phyloP scores from a whole-genome alignment of 371 early-diverging fungal species.

The Mortierella sp. region DNA sequence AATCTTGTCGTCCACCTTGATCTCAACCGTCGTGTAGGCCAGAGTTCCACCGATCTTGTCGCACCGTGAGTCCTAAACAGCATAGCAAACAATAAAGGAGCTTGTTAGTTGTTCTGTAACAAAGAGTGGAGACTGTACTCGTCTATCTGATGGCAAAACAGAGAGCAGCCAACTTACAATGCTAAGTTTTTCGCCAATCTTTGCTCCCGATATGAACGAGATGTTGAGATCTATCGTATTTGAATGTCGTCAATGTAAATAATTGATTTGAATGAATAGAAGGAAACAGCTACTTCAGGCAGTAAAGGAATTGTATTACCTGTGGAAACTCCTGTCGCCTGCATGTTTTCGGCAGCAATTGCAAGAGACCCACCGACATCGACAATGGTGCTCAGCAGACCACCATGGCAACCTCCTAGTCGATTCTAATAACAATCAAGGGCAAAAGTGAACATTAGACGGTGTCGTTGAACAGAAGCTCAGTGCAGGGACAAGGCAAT shows the following conservation, averaged over 20 bases:
- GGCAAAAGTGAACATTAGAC: background rate
- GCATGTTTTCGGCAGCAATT: slow-evolving; percentile 70
- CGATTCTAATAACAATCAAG: slow-evolving; percentile 62
- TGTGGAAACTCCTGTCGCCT: slow-evolving; percentile 74
- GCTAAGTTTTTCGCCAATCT: slow-evolving; percentile 64
- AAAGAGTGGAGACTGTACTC: no score
- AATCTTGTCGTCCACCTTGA: slow-evolving; percentile 60
- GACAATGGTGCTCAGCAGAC: slow-evolving; percentile 70
- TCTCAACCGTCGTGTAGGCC: slow-evolving; percentile 71
- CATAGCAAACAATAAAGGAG: background rate
- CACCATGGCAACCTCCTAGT: slow-evolving; percentile 71
- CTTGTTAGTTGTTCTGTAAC: background rate
- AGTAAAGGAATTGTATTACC: slow-evolving; percentile 60
- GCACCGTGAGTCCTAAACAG: slow-evolving; percentile 64
- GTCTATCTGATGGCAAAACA: background rate
- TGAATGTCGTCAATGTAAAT: no score
- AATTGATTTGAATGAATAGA: background rate
- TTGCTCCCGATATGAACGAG: slow-evolving; percentile 69
- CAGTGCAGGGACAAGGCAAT: background rate
- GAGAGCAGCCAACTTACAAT: slow-evolving; percentile 47
- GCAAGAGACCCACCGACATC: slow-evolving; percentile 76
- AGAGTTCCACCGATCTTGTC: slow-evolving; percentile 74
- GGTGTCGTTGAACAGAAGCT: background rate
- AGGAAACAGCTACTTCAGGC: background rate
- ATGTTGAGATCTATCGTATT: slow-evolving; percentile 63